Base-by-base conservation (phyloP, 805 yeast species). In the Candida insectorum region DNA sequence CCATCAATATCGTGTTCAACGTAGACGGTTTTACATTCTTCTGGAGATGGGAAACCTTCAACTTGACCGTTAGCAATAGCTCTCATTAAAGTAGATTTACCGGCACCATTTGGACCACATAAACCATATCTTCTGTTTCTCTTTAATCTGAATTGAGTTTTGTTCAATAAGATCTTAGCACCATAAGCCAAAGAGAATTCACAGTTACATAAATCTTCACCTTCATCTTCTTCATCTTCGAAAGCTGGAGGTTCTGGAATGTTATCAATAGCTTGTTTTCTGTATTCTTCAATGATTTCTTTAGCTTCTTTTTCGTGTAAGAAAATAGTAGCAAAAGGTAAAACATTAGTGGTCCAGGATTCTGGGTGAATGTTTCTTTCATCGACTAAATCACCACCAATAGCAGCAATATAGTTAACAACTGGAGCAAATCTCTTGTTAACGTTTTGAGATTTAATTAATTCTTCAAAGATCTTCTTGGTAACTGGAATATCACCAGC, bases 161-260 rank as follows among this genome's bases (percentile, higher is more conserved):
- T 91, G 91, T 93, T 93, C 73, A 93, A 87, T 76, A 93, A 80
- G 79, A 93, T 93, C 86, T 93, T 93, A 62, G 98, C 98, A 91
- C 98, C 99, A 73, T 93, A 93, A 70, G 99, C 99, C 62, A 93
- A 80, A 43, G 98, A 93, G 89, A 93, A 93, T 82, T 93, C 98
- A 85, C 97, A 91, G 95, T 93, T 93, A 83, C 98, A 93, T 64
- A 93, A 79, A 67, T 93, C 97, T 78, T 93, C 97, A 76, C 97
- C 98, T 65, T 93, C 97, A 64, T 88, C 97, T 64, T 83, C 93
- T 71, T 84, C 91, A 60, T 89, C 97, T 73, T 91, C 97, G 71
- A 88, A 88, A 60, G 80, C 71, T 62, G 96, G 95, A 60, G 94
- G 93, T 58, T 79, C 83, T 62, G 98, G 98, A 58, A 93, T 91